Conservation (phyloP, 2,329 filamentous ascomycete species). For the Monilinia laxa region DNA sequence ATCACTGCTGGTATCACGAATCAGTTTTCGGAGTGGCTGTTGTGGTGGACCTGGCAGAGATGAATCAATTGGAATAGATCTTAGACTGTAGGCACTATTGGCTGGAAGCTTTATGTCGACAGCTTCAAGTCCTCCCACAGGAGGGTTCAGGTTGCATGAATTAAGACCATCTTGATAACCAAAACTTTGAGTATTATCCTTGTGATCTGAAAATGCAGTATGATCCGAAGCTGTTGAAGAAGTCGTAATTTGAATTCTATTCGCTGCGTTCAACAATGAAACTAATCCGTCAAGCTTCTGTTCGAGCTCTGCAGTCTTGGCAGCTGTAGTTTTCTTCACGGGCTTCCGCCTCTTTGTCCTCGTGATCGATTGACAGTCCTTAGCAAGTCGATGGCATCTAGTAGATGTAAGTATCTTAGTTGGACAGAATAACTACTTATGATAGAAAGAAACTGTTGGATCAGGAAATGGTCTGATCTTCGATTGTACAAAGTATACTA, state of each 20-base stretch:
- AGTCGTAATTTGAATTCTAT: background rate
- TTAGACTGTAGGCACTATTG: slow-evolving; percentile 1
- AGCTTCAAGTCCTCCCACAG: background rate
- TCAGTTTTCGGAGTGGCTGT: too few species aligned
- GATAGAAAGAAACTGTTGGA: background rate
- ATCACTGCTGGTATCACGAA: background rate
- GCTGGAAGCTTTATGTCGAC: background rate
- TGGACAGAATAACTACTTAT: background rate
- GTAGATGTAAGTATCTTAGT: background rate
- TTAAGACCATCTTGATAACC: background rate
- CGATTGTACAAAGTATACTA: too few species aligned
- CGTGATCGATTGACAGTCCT: slow-evolving; percentile 26
- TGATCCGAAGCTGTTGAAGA: background rate
- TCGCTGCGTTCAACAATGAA: slow-evolving; percentile 18
- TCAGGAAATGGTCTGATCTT: too few species aligned
- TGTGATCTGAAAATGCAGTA: background rate
- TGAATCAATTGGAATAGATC: background rate
- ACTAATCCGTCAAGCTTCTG: slow-evolving; percentile 29
- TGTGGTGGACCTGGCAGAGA: background rate
- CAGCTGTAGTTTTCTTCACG: slow-evolving; percentile 22
- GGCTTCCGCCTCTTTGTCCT: slow-evolving; percentile 24
- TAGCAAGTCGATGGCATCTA: slow-evolving; percentile 26
- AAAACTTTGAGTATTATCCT: background rate
- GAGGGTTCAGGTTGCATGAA: background rate
- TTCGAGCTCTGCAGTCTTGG: slow-evolving; percentile 29